Base-by-base conservation (phyloP, 2,329 filamentous ascomycete species). In the Fusarium ambrosium region DNA sequence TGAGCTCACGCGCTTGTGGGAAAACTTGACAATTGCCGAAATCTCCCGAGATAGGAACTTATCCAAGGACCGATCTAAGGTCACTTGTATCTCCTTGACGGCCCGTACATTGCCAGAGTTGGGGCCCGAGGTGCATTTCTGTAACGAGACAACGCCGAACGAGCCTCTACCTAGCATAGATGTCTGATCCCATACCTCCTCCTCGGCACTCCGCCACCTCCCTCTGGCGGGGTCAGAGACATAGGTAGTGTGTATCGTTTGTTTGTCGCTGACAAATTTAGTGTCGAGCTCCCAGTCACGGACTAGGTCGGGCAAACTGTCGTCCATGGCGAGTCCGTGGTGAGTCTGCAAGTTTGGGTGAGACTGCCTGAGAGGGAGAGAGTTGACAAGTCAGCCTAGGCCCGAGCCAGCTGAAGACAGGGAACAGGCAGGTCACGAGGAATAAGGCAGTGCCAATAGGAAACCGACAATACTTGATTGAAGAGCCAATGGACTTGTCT, bases 1-100 rank as follows among this genome's bases (percentile, higher is more conserved):
- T 29, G 8, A n/a, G 8, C 43, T 22, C 20, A 66, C 58, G 1
- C 37, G 41, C 36, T 55, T 20, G 32, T 66, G 24, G 27, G 64
- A 66, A 45, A 66, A 66, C 18, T 66, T 66, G 22, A 55, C 18
- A 13, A 66, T 34, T 16, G 64, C 34, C 6, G 14, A 53, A 1
- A 66, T 45, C 24, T 66, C 64, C 18, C 58, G 16, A 16, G 55
- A 60, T 24, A 66, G 10, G 20, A 29, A 20, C 6, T 51, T 53
- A 13, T 20, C 32, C 18, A 36, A 22, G 2, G 22, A 36, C 4
- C 14, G 29, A 22, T 32, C 32, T 4, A 8, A 8, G 1, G n/a
- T 39, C 34, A 59, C 34, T 3, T 32, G 51, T 9, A 66, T 66
- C 51, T 51, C 34, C 18, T 66, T 66, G 8, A 61, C 63, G 18